Evolutionary conservation across 345 rosid genomes (phyloP).

Genomic region (Aquilaria sinensis): DNA sequence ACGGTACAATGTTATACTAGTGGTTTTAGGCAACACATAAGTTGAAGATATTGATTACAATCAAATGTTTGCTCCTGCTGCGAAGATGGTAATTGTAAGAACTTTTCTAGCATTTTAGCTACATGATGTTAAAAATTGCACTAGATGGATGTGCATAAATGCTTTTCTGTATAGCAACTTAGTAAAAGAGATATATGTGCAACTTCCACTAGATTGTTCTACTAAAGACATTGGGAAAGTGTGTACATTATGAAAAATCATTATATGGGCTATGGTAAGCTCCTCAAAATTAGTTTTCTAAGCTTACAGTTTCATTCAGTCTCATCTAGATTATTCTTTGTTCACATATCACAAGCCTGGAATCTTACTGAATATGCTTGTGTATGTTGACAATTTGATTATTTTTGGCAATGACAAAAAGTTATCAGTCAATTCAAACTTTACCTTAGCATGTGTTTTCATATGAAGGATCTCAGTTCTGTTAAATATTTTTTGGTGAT

Average conservation of each 20-base stretch:
- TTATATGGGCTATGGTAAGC: neutral
- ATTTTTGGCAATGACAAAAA: neutral
- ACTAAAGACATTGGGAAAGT: too few relatives aligned
- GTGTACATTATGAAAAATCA: neutral
- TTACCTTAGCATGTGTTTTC: neutral
- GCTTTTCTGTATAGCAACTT: too few relatives aligned
- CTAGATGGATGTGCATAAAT: too few relatives aligned
- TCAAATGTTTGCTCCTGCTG: too few relatives aligned
- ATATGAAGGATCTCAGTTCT: conserved; percentile 5
- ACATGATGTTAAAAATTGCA: too few relatives aligned
- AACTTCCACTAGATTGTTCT: too few relatives aligned
- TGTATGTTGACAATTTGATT: conserved; percentile 7
- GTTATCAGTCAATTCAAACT: neutral
- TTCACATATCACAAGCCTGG: neutral
- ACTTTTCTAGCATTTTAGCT: too few relatives aligned
- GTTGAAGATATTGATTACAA: conserved; percentile 5
- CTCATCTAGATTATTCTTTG: neutral
- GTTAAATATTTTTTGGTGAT: conserved; percentile 9
- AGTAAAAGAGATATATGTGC: too few relatives aligned
- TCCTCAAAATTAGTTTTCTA: neutral
- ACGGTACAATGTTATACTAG: neutral
- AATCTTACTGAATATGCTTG: neutral
- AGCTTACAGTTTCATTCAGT: neutral
- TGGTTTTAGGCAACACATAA: neutral
- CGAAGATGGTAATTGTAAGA: too few relatives aligned